Conservation (phyloP, 495 filamentous ascomycete species). For the Hyaloscypha variabilis region DNA sequence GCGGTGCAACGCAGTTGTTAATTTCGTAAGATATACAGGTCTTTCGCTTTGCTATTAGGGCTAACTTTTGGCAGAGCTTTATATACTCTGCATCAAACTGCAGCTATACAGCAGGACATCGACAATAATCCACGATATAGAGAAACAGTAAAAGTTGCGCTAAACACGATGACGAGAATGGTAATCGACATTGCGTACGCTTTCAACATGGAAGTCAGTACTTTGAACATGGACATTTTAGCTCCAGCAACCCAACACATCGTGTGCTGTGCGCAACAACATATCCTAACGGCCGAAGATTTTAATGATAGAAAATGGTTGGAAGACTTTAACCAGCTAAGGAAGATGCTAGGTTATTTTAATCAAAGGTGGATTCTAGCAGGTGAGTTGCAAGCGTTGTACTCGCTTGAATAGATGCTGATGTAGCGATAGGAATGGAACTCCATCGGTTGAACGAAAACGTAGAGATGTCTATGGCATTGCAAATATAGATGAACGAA, state of each 20-base stretch:
- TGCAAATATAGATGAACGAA: constrained; percentile 4
- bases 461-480: constrained; percentile 12
- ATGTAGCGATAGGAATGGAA: constrained; percentile 14
- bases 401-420: background rate
- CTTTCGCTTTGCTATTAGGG: background rate
- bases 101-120: constrained; percentile 16
- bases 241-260: constrained; percentile 19
- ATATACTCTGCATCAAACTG: constrained; percentile 29
- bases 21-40: constrained; percentile 31
- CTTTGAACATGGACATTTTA: constrained; percentile 17
- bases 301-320: constrained; percentile 15
- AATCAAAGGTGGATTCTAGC: constrained; percentile 21
- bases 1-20: constrained; percentile 33
- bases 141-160: constrained; percentile 18
- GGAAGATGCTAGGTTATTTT: constrained; percentile 21
- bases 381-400: constrained; percentile 4
- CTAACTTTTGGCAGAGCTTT: constrained; percentile 18
- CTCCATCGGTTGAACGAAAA: constrained; percentile 19
- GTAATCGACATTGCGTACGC: constrained; percentile 30
- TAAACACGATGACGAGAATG: constrained; percentile 31
- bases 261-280: constrained; percentile 21
- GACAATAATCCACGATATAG: constrained; percentile 5
- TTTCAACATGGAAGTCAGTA: constrained; percentile 17
- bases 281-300: constrained; percentile 16
- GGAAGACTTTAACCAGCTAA: constrained; percentile 28